Conservation (phyloP, 2,329 filamentous ascomycete genomes). For the Gaeumannomyces tritici region DNA sequence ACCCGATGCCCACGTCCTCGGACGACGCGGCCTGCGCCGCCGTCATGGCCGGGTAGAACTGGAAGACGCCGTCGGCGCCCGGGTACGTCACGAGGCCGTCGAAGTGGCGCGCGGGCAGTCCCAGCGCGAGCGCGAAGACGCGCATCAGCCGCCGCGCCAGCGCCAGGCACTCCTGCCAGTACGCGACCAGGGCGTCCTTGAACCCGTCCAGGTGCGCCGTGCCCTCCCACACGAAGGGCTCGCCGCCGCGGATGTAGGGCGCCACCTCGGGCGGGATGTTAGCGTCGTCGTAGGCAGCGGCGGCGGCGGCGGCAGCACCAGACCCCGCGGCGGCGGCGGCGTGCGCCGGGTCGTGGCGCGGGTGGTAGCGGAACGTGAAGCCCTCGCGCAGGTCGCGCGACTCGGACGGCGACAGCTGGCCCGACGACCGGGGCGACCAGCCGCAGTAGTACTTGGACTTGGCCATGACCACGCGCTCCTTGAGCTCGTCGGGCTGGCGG, state of each 20-base stretch:
- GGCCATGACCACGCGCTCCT: conserved; percentile 10
- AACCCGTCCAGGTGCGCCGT: conserved; percentile 13
- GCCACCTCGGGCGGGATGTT: not conserved
- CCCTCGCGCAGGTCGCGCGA: conserved; percentile 13
- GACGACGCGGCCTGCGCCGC: conserved; percentile 15
- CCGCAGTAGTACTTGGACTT: conserved; percentile 10
- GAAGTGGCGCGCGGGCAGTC: conserved; percentile 23
- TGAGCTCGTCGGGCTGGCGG: conserved; percentile 10
- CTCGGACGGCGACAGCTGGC: conserved; percentile 12
- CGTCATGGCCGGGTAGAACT: conserved; percentile 12
- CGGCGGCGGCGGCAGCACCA: too few species aligned
- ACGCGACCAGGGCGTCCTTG: conserved; percentile 11
- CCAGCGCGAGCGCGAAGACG: conserved; percentile 13
- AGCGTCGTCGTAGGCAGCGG: not conserved
- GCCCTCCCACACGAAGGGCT: conserved; percentile 14
- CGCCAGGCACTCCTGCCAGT: conserved; percentile 14
- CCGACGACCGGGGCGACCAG: conserved; percentile 10
- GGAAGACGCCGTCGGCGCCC: conserved; percentile 15
- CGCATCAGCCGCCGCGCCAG: conserved; percentile 12
- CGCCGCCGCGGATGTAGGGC: conserved; percentile 7
- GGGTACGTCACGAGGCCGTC: conserved; percentile 27
- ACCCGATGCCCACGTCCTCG: conserved; percentile 31
- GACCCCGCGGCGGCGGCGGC: too few species aligned
- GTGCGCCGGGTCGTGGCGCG: conserved; percentile 10
- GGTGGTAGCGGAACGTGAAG: conserved; percentile 15